These are phyloP conservation scores for Artomyces pyxidatus DNA, from an alignment of 768 basidiomycete species.

Conservation along the genomic window DNA sequence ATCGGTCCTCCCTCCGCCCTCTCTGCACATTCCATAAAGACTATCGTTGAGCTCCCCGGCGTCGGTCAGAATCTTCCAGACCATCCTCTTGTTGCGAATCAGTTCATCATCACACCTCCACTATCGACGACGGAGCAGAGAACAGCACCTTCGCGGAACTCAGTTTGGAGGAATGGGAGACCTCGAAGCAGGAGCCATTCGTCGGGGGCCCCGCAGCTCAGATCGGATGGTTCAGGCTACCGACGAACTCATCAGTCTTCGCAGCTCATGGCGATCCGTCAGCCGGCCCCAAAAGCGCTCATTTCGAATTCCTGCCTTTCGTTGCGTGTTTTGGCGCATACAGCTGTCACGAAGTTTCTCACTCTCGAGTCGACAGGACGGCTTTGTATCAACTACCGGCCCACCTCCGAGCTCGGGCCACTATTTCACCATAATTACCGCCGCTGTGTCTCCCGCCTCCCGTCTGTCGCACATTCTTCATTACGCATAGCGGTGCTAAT, in stretches of 20 bases:
- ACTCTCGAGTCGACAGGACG: neutral
- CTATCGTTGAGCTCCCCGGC: constrained; percentile 37
- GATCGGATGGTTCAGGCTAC: constrained; percentile 4
- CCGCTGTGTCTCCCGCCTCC: constrained; percentile 3
- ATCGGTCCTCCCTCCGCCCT: constrained; percentile 45
- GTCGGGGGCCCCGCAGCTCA: neutral
- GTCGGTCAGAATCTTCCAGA: constrained; percentile 55
- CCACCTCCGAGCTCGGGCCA: neutral
- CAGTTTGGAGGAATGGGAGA: neutral
- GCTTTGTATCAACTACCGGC: neutral
- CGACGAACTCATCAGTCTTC: neutral
- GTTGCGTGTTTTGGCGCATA: neutral
- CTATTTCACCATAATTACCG: neutral
- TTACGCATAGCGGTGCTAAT: no score
- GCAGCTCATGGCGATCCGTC: neutral
- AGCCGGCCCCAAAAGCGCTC: neutral
- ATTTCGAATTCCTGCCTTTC: constrained; percentile 1
- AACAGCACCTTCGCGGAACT: neutral
- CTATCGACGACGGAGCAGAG: neutral
- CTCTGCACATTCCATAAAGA: constrained; percentile 36
- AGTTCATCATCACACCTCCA: neutral
- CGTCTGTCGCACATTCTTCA: neutral
- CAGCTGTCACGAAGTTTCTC: neutral
- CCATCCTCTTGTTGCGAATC: constrained; percentile 15
- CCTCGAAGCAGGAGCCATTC: neutral